phyloP scores from a whole-genome alignment of 2,329 filamentous ascomycete species.

The Esteya vermicola region DNA sequence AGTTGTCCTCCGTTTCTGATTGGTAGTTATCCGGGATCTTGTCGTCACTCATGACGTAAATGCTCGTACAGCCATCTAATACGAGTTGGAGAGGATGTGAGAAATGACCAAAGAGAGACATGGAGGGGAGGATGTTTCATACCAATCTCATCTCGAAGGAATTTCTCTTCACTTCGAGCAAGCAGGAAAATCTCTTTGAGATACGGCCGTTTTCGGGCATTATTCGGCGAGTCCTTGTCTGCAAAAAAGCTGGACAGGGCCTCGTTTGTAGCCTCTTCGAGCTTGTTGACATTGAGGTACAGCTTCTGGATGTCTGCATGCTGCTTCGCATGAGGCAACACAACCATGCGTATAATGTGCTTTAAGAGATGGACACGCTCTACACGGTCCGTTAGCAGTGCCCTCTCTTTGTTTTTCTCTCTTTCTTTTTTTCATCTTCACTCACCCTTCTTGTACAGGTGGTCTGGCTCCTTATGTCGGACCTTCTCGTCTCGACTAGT shows the following conservation, averaged over 20 bases:
- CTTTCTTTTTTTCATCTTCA: not conserved
- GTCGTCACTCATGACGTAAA: constrained; percentile 38
- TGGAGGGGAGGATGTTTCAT: constrained; percentile 1
- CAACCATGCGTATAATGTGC: constrained; percentile 45
- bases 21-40: constrained; percentile 31
- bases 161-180: constrained; percentile 41
- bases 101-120: not conserved
- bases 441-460: constrained; percentile 52
- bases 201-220: constrained; percentile 38
- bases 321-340: constrained; percentile 33
- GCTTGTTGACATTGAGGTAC: constrained; percentile 35
- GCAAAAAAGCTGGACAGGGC: constrained; percentile 43
- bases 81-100: not conserved
- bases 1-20: constrained; percentile 31
- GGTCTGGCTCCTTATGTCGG: constrained; percentile 59
- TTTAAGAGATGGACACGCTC: constrained; percentile 44
- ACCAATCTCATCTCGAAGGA: constrained; percentile 43
- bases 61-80: constrained; percentile 30
- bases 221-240: constrained; percentile 37
- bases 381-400: constrained; percentile 15
- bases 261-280: constrained; percentile 45
- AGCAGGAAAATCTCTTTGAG: constrained; percentile 49
- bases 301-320: constrained; percentile 38
- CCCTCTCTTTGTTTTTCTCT: not conserved
- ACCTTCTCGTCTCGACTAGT: constrained; percentile 37